These are phyloP conservation scores for Bacidia rubella DNA, from an alignment of 495 filamentous ascomycete genomes.

Conservation along the genomic window DNA sequence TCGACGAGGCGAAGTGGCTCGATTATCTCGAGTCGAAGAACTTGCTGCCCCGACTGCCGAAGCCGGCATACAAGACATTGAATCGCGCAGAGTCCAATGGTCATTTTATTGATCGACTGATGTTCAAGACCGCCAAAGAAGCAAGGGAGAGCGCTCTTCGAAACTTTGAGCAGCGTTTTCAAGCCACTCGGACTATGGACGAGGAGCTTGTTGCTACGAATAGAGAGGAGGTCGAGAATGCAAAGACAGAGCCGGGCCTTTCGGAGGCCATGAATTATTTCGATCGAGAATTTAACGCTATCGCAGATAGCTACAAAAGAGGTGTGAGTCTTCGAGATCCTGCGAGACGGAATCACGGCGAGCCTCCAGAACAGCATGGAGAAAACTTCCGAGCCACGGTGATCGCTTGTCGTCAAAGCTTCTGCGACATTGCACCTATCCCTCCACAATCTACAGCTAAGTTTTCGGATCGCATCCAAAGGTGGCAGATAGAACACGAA, in stretches of 20 bases:
- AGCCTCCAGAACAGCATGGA: not conserved
- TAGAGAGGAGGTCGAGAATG: slow-evolving; percentile 23
- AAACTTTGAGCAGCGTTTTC: slow-evolving; percentile 31
- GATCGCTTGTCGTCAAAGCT: slow-evolving; percentile 6
- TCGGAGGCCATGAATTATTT: slow-evolving; percentile 19
- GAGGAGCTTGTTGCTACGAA: slow-evolving; percentile 35
- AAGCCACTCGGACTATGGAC: slow-evolving; percentile 25
- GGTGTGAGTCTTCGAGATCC: not conserved
- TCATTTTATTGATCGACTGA: slow-evolving; percentile 62
- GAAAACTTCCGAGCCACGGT: not conserved
- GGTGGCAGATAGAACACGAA: slow-evolving; percentile 28
- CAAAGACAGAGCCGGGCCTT: slow-evolving; percentile 18
- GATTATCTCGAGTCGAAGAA: slow-evolving; percentile 31
- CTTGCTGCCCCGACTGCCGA: slow-evolving; percentile 20
- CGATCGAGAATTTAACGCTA: slow-evolving; percentile 7
- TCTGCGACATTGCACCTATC: slow-evolving; percentile 15
- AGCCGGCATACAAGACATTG: slow-evolving; percentile 30
- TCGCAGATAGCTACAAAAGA: not conserved
- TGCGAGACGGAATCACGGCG: not conserved
- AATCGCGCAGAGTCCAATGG: slow-evolving; percentile 26
- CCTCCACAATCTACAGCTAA: not conserved
- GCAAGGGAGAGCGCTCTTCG: slow-evolving; percentile 37
- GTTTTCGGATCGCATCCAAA: slow-evolving; percentile 24
- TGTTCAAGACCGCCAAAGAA: slow-evolving; percentile 43
- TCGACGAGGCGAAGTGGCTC: slow-evolving; percentile 44